Evolutionary conservation across 2,329 filamentous ascomycete species (phyloP).

Genomic region (Cytospora piceae): DNA sequence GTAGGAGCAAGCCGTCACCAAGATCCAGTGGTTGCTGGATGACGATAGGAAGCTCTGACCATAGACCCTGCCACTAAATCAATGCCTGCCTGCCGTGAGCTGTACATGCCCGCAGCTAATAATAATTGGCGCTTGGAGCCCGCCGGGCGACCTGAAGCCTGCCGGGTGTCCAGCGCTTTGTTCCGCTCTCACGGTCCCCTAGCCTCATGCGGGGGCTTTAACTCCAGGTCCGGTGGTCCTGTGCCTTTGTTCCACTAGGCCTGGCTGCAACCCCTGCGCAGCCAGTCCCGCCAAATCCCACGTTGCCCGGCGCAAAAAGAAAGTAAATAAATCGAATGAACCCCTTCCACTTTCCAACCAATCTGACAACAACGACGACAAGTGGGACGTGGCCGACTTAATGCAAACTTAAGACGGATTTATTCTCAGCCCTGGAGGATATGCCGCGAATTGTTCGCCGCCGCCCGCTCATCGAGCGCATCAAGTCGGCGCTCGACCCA

Average conservation of each 20-base stretch:
- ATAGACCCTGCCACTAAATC: slow-evolving; percentile 18
- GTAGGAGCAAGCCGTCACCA: background rate
- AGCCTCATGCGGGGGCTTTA: background rate
- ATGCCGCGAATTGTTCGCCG: slow-evolving; percentile 79
- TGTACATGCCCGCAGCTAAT: background rate
- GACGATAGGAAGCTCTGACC: slow-evolving; percentile 31
- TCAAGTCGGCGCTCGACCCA: slow-evolving; percentile 80
- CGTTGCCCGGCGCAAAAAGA: background rate
- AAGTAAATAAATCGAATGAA: background rate
- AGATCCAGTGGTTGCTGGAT: slow-evolving; percentile 3
- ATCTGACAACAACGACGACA: background rate
- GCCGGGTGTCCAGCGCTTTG: slow-evolving; percentile 10
- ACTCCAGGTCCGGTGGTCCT: background rate
- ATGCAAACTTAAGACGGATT: slow-evolving; percentile 6
- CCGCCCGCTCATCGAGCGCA: slow-evolving; percentile 77
- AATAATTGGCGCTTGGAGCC: background rate
- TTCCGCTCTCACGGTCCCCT: background rate
- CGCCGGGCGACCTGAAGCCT: background rate
- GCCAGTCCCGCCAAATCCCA: background rate
- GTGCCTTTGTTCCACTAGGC: background rate
- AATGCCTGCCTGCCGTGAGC: slow-evolving; percentile 16
- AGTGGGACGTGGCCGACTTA: slow-evolving; percentile 7
- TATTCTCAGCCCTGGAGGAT: slow-evolving; percentile 13
- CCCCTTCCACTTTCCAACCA: background rate
- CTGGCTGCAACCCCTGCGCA: background rate